A percentile compares a stretch with the other conserved stretches of the same genome.
These are phyloP conservation scores for Chrysoporthe cubensis DNA, from an alignment of 2,329 filamentous ascomycete species.

Conservation along the genomic window DNA sequence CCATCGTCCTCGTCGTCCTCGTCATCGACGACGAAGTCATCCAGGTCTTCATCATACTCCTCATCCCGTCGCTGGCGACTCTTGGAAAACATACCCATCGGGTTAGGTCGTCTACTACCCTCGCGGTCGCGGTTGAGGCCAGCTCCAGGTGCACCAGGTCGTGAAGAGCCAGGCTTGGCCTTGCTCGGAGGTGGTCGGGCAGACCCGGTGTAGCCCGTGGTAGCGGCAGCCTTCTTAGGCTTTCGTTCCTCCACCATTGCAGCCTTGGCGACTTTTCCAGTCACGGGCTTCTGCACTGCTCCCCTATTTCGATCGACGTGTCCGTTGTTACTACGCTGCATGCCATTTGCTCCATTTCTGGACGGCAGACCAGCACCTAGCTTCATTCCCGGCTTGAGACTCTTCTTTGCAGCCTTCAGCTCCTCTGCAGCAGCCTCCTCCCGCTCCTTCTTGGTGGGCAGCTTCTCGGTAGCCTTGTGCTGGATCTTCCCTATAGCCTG, in stretches of 20 bases:
- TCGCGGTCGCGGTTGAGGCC: constrained; percentile 29
- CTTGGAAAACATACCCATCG: constrained; percentile 38
- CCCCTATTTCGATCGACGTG: constrained; percentile 18
- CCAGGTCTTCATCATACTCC: constrained; percentile 64
- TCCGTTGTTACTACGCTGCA: constrained; percentile 25
- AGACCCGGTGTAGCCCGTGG: constrained; percentile 68
- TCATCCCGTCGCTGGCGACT: constrained; percentile 49
- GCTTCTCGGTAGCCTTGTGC: constrained; percentile 72
- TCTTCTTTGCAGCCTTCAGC: constrained; percentile 32
- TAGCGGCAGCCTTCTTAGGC: constrained; percentile 66
- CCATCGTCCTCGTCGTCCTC: constrained; percentile 55
- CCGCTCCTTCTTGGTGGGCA: constrained; percentile 60
- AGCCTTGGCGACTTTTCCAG: constrained; percentile 33
- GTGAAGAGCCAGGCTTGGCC: constrained; percentile 36
- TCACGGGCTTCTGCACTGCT: constrained; percentile 14
- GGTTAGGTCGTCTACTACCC: constrained; percentile 33
- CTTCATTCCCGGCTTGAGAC: constrained; percentile 25
- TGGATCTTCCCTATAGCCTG: constrained; percentile 72
- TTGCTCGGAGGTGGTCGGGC: constrained; percentile 58
- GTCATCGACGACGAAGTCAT: constrained; percentile 66
- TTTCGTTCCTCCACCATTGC: constrained; percentile 56
- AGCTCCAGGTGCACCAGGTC: constrained; percentile 31
- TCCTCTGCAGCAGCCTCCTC: constrained; percentile 51
- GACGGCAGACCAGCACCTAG: constrained; percentile 18
- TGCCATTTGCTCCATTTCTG: constrained; percentile 32